A percentile compares a stretch with the other conserved stretches of the same genome.
Evolutionary conservation across 371 early-diverging fungal genomes (phyloP).

Genomic region (Gilbertella persicaria): DNA sequence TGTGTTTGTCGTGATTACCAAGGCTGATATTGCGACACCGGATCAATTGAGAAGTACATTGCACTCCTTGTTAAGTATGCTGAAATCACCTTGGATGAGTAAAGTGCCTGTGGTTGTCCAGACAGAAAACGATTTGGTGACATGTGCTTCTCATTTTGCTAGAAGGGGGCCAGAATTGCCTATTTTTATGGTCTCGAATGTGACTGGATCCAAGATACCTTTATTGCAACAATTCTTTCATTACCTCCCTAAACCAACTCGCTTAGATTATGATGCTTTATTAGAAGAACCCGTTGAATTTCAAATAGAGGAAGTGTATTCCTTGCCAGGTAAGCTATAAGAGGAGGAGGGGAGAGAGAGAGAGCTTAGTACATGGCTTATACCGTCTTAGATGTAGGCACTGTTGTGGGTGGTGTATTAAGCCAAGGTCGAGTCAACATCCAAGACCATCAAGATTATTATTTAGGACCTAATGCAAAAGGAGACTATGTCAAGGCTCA

Average conservation of each 20-base stretch:
- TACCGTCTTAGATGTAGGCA: conserved; percentile 47
- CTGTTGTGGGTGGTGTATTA: conserved; percentile 58
- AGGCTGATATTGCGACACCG: conserved; percentile 85
- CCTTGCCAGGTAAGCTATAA: conserved; percentile 78
- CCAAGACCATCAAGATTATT: conserved; percentile 29
- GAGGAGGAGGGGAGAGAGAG: not conserved
- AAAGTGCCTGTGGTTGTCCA: conserved; percentile 82
- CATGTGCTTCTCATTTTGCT: conserved; percentile 67
- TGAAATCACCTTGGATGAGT: conserved; percentile 75
- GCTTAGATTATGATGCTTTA: conserved; percentile 33
- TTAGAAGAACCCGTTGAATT: conserved; percentile 69
- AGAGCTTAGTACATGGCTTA: not conserved
- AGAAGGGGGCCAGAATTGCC: conserved; percentile 65
- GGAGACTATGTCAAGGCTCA: conserved; percentile 53
- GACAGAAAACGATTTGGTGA: conserved; percentile 68
- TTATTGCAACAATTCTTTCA: conserved; percentile 75
- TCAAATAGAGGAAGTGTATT: conserved; percentile 87
- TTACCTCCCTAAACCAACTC: conserved; percentile 57
- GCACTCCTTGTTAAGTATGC: conserved; percentile 53
- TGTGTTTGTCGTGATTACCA: conserved; percentile 87
- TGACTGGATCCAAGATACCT: conserved; percentile 83
- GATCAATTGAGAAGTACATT: conserved; percentile 71
- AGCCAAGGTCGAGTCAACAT: conserved; percentile 51
- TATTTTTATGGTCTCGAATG: conserved; percentile 87
- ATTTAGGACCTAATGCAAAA: conserved; percentile 57